Base-by-base conservation (phyloP, 1,139 yeast genomes). In the Geotrichum citri-aurantii region DNA sequence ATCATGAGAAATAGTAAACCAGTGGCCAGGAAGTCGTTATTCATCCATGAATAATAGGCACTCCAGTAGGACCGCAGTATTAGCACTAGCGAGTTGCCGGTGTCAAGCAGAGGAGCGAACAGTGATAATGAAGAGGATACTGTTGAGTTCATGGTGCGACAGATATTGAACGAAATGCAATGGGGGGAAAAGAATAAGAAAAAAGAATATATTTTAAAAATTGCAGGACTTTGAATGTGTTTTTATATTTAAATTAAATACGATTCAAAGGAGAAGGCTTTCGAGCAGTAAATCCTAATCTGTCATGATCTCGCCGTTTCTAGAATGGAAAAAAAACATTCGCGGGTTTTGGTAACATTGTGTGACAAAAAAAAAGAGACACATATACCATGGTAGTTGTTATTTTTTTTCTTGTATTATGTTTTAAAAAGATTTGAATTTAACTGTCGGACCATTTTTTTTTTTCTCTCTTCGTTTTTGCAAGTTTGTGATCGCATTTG, bases 21-120 rank as follows among this genome's bases (percentile, higher is more conserved):
- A 0, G 96, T 89, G 55, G 96, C 96, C 61, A 89, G 78, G 44
- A 84, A 76, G 70, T 89, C 96, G 67, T 88, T 89, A 64, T 82
- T 79, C 78, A 88, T 80, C 71, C 81, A 87, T 55, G 80, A 75
- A 75, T 88, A 90, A 81, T 88, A 90, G 19, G 85, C 74, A 29
- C 89, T 92, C 97, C 96, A 90, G 61, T 33, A 33, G 12, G 40
- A 33, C 40, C 17, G n/a, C 40, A 33, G 40, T n/a, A 33, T 6
- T 33, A 33, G 6, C 40, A 33, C 40, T 33, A 33, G 5, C 17
- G 40, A 33, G 12, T 33, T 33, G 2, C 40, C 40, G 7, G 40
- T n/a, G 40, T 33, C 17, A 11, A 33, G 19, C 17, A 33, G n/a
- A 7, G 40, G 40, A 7, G 14, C 12, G 17, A 33, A n/a, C 17